Conservation (phyloP, 1,284 basidiomycete genomes). For the Fomitopsis palustris region DNA sequence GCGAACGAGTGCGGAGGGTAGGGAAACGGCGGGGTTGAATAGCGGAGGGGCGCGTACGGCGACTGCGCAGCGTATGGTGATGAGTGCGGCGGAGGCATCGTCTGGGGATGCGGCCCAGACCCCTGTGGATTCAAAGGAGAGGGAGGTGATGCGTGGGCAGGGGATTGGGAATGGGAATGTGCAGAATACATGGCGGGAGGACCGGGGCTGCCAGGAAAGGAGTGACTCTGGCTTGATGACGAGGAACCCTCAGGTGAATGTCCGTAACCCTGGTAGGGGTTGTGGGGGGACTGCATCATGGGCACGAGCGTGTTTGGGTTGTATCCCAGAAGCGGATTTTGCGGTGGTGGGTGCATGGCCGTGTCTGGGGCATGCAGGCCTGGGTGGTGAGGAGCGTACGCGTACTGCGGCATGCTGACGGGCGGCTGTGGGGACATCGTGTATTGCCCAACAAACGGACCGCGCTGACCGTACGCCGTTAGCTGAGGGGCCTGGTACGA, state of each 20-base stretch:
- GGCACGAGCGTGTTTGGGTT: constrained; percentile 25
- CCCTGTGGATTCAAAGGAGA: constrained; percentile 23
- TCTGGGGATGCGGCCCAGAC: constrained; percentile 13
- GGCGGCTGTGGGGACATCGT: constrained; percentile 39
- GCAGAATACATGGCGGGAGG: constrained; percentile 18
- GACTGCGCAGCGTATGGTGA: constrained; percentile 30
- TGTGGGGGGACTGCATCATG: constrained; percentile 23
- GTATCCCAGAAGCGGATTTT: constrained; percentile 27
- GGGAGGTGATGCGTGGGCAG: constrained; percentile 29
- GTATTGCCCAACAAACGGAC: constrained; percentile 44
- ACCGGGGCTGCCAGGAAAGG: constrained; percentile 21
- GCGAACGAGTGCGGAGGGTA: constrained; percentile 43
- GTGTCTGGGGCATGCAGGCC: constrained; percentile 30
- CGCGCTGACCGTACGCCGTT: constrained; percentile 31
- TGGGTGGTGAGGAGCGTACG: constrained; percentile 32
- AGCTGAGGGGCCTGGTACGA: constrained; percentile 16
- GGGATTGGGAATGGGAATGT: constrained; percentile 14
- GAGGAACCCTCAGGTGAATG: constrained; percentile 33
- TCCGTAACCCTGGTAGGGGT: constrained; percentile 21
- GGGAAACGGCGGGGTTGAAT: constrained; percentile 36
- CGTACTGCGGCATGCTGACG: constrained; percentile 36
- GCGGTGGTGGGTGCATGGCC: constrained; percentile 25
- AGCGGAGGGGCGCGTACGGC: constrained; percentile 39
- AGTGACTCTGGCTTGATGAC: constrained; percentile 22
- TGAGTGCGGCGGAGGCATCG: constrained; percentile 18